phyloP scores from a whole-genome alignment of 139 green algal species.

The Coelastrella sp. region DNA sequence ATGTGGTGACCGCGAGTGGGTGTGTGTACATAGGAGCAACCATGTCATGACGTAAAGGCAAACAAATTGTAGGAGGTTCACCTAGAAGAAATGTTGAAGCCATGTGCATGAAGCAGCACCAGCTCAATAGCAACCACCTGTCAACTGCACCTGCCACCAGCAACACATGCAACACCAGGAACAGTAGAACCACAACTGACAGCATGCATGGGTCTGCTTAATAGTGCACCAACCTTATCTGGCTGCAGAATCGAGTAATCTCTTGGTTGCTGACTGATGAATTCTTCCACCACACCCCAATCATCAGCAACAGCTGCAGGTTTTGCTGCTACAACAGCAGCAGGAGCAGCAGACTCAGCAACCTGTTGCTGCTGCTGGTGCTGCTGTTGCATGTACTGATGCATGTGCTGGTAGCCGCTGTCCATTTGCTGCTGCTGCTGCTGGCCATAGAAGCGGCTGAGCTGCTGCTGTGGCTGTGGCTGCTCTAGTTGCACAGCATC shows the following conservation, averaged over 20 bases:
- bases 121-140: background rate
- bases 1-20: background rate
- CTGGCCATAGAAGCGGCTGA: slow-evolving; percentile 23
- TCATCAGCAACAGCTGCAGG: slow-evolving; percentile 25
- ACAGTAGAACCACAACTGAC: background rate
- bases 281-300: slow-evolving; percentile 27
- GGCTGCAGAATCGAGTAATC: slow-evolving; percentile 37
- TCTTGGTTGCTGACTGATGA: slow-evolving; percentile 6
- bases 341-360: background rate
- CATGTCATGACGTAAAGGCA: too few relatives aligned
- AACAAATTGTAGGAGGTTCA: too few relatives aligned
- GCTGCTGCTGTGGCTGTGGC: slow-evolving; percentile 25
- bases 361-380: background rate
- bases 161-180: background rate
- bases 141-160: too few relatives aligned
- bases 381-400: background rate
- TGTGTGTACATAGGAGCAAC: too few relatives aligned
- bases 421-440: slow-evolving; percentile 30
- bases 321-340: background rate
- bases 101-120: background rate
- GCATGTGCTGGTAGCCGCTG: background rate
- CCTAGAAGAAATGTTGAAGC: too few relatives aligned
- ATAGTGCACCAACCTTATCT: background rate
- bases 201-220: background rate
- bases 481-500: background rate